phyloP scores from a whole-genome alignment of 2,329 filamentous ascomycete genomes.

The Talaromyces sp. region DNA sequence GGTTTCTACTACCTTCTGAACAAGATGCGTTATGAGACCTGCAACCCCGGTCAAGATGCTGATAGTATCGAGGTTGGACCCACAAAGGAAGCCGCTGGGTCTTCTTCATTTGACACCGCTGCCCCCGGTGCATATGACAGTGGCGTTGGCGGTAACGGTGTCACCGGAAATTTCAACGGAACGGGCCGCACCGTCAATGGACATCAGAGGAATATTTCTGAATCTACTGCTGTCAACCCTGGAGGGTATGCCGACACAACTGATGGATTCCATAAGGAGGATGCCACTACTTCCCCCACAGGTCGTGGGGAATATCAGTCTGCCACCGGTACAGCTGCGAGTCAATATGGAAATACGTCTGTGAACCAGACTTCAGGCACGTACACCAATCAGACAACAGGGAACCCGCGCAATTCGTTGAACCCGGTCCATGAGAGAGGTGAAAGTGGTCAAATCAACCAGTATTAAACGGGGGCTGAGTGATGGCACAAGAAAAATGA shows the following conservation, averaged over 20 bases:
- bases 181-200: neutral
- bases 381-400: neutral
- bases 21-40: constrained; percentile 42
- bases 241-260: neutral
- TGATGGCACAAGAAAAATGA: too few relatives aligned
- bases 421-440: constrained; percentile 7
- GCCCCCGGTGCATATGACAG: neutral
- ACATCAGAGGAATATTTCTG: constrained; percentile 12
- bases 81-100: neutral
- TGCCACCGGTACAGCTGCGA: neutral
- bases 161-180: neutral
- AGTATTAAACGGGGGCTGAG: neutral
- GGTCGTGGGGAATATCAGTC: neutral
- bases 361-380: neutral
- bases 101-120: neutral
- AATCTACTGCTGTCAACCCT: constrained; percentile 7
- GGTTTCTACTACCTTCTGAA: constrained; percentile 51
- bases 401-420: neutral
- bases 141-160: neutral
- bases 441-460: neutral
- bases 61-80: constrained; percentile 27
- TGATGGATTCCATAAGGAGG: neutral
- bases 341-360: neutral
- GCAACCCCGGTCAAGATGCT: constrained; percentile 57
- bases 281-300: neutral